Conservation (phyloP, 2,329 filamentous ascomycete species). For the Periconia sp. region DNA sequence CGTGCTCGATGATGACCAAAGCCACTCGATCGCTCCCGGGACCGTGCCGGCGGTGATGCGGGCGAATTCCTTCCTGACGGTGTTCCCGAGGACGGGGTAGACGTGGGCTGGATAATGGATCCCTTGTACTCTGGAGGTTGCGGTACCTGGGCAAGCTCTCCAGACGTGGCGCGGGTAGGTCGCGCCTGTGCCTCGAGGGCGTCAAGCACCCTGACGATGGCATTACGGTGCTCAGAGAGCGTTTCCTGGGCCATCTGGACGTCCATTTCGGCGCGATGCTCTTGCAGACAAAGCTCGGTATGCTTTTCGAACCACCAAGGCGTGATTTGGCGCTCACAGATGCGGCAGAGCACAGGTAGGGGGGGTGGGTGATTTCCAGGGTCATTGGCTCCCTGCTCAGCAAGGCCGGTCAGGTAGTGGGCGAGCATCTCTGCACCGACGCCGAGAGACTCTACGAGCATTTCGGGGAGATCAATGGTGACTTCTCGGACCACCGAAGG, state of each 20-base stretch:
- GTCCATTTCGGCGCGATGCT: constrained; percentile 96
- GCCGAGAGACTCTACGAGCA: constrained; percentile 91
- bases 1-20: constrained; percentile 81
- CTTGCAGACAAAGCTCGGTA: constrained; percentile 92
- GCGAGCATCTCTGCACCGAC: constrained; percentile 94
- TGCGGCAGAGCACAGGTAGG: constrained; percentile 86
- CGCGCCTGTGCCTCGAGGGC: constrained; percentile 81
- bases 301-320: constrained; percentile 99
- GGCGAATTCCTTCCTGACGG: constrained; percentile 75
- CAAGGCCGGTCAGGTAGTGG: constrained; percentile 87
- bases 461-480: constrained; percentile 87
- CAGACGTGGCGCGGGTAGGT: constrained; percentile 60
- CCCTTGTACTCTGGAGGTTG: constrained; percentile 85
- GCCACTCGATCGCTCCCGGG: constrained; percentile 71
- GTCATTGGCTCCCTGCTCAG: constrained; percentile 79
- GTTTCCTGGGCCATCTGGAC: constrained; percentile 95
- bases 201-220: constrained; percentile 94
- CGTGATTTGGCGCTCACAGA: constrained; percentile 95
- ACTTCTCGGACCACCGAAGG: constrained; percentile 90
- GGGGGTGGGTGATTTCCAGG: constrained; percentile 80
- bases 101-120: constrained; percentile 78
- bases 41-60: constrained; percentile 68
- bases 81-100: constrained; percentile 69
- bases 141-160: constrained; percentile 53
- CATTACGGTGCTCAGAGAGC: constrained; percentile 88